Evolutionary conservation across 768 basidiomycete species (phyloP), one percentile per base, ranked within the genome.

Genomic region (Cystofilobasidium capitatum): DNA sequence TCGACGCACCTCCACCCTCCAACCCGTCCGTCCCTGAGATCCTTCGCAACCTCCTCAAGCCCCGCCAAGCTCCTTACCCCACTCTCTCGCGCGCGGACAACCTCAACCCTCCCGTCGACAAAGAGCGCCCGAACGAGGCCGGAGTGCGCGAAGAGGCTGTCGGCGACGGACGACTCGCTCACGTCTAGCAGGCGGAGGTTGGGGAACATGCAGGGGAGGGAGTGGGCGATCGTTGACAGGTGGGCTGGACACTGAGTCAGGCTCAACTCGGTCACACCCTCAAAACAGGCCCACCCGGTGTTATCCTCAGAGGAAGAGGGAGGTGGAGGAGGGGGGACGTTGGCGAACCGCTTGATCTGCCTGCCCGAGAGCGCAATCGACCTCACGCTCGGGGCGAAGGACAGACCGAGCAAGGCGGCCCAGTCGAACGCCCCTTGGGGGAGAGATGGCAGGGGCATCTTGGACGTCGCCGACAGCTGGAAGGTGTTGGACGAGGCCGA

Each of bases 1-100:
- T 68, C 66, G 22, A 58, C 62, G n/a, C 66, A 68, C 16, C 54
- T 55, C 66, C 66, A 68, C 13, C 54, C 29, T 24, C 49, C 54
- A 24, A n/a, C 1, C 17, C 17, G 16, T n/a, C 58, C 65, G n/a
- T 44, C 45, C 54, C 31, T 62, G 29, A 68, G 22, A 54, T 20
- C 40, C 45, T 29, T 42, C 16, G 54, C 66, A 3, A 68, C 29
- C 1, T n/a, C 39, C 47, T 68, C 61, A 26, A 68, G 33, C 40
- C 66, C 66, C 16, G 3, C 22, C 31, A 62, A 26, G 4, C 14
- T 36, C 54, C 40, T 45, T 1, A 68, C 44, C 8, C 66, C 66
- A 8, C 36, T 36, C 29, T 68, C 66, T 8, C 66, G 36, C 20
- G 60, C 59, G 12, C 42, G n/a, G n/a, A 68, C 5, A 36, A 39